A percentile compares a stretch with the other conserved stretches of the same genome.
Evolutionary conservation across 2,329 filamentous ascomycete species (phyloP).

Genomic region (Trichothecium sympodiale): DNA sequence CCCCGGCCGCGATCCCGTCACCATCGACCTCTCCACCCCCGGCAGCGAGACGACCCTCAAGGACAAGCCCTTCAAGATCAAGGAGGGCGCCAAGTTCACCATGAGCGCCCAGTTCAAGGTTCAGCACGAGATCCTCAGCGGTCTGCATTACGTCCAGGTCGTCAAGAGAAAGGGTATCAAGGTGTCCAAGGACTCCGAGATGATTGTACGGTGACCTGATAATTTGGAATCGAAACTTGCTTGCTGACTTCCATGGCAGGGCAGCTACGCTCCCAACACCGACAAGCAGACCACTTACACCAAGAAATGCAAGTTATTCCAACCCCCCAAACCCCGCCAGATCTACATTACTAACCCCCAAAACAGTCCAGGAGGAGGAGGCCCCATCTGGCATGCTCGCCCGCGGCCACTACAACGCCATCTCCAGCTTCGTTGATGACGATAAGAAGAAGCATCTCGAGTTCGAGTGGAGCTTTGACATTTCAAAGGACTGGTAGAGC

Average conservation of each 20-base stretch:
- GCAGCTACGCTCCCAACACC: conserved; percentile 88
- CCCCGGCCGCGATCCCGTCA: conserved; percentile 70
- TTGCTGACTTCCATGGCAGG: conserved; percentile 36
- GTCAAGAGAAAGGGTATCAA: conserved; percentile 82
- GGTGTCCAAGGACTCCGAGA: conserved; percentile 90
- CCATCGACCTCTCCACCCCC: conserved; percentile 71
- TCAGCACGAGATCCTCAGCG: conserved; percentile 90
- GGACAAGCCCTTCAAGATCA: conserved; percentile 91
- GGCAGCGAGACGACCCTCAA: conserved; percentile 70
- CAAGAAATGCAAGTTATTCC: conserved; percentile 90
- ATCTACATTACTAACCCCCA: conserved; percentile 4
- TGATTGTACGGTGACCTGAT: conserved; percentile 61
- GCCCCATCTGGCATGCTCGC: conserved; percentile 85
- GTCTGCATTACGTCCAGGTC: conserved; percentile 89
- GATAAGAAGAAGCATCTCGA: conserved; percentile 82
- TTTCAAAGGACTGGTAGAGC: conserved; percentile 83
- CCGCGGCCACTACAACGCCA: conserved; percentile 80
- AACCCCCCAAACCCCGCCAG: neutral
- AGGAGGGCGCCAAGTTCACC: conserved; percentile 86
- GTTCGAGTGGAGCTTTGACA: conserved; percentile 96
- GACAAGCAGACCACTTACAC: conserved; percentile 74
- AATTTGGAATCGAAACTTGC: too few relatives aligned
- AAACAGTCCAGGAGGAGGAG: conserved; percentile 74
- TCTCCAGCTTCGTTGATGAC: conserved; percentile 88
- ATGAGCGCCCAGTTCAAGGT: conserved; percentile 95